Evolutionary conservation across 805 yeast species (phyloP).

Genomic region (Starmerella floris): DNA sequence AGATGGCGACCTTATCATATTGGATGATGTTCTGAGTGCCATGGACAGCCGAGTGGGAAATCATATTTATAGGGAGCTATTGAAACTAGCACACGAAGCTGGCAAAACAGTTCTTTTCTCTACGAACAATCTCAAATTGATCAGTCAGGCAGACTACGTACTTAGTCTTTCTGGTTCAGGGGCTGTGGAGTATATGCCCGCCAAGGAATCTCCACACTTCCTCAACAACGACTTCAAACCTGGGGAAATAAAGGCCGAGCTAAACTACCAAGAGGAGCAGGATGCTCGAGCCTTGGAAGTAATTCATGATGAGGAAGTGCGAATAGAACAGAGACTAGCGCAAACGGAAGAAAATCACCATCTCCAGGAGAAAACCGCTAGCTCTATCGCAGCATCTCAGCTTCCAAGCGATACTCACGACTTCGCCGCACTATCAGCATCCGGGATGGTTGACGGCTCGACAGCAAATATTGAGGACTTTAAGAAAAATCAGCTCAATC

Average conservation of each 20-base stretch:
- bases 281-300: not conserved
- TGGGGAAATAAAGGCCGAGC: not conserved
- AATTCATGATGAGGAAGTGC: not conserved
- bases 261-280: not conserved
- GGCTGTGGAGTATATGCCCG: not conserved
- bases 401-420: not conserved
- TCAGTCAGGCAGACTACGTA: constrained; percentile 54
- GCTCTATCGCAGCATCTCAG: not conserved
- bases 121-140: constrained; percentile 66
- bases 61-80: constrained; percentile 47
- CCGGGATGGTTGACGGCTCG: not conserved
- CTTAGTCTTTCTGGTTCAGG: constrained; percentile 52
- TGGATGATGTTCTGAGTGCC: constrained; percentile 76
- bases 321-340: too few species aligned
- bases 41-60: constrained; percentile 81
- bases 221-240: not conserved
- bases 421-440: not conserved
- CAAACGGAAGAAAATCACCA: not conserved
- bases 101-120: constrained; percentile 59
- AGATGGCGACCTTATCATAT: constrained; percentile 45
- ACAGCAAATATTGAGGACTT: not conserved
- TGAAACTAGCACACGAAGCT: constrained; percentile 44
- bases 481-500: not conserved
- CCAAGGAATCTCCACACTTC: not conserved
- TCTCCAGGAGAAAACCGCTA: not conserved